phyloP scores from a whole-genome alignment of 129 eudicot genomes.

The Artemisia annua region DNA sequence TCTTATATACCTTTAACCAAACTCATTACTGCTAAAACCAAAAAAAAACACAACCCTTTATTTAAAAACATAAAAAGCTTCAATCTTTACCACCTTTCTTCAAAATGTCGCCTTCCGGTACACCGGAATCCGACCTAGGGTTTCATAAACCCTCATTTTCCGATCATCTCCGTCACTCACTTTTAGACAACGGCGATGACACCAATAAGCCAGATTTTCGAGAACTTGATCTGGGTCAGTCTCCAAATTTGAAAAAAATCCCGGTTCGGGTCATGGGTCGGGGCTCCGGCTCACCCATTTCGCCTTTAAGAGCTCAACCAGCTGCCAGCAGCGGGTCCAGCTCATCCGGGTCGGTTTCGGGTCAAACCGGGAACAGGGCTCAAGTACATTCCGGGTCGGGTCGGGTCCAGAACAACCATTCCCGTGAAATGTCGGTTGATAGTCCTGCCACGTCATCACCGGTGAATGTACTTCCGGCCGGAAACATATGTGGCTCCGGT shows the following conservation, averaged over 20 bases:
- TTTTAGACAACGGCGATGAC: slow-evolving; percentile 30
- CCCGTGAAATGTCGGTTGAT: slow-evolving; percentile 76
- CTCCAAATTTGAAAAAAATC: too few species aligned
- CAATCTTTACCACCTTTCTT: neutral
- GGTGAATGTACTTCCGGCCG: slow-evolving; percentile 65
- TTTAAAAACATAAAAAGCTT: neutral
- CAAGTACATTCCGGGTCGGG: slow-evolving; percentile 5
- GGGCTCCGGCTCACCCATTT: slow-evolving; percentile 62
- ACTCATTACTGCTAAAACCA: slow-evolving; percentile 24
- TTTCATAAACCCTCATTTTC: slow-evolving; percentile 34
- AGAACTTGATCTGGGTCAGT: slow-evolving; percentile 63
- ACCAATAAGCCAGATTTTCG: slow-evolving; percentile 76
- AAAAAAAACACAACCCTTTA: neutral
- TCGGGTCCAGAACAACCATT: slow-evolving; percentile 40
- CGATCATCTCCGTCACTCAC: slow-evolving; percentile 59
- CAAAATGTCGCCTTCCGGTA: slow-evolving; percentile 59
- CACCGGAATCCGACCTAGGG: slow-evolving; percentile 43
- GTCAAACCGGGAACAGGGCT: slow-evolving; percentile 33
- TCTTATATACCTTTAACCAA: slow-evolving; percentile 19
- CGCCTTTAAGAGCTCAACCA: slow-evolving; percentile 54
- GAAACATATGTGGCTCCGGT: slow-evolving; percentile 87
- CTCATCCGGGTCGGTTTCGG: slow-evolving; percentile 90
- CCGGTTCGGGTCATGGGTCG: neutral
- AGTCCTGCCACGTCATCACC: slow-evolving; percentile 66
- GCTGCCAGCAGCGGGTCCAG: slow-evolving; percentile 68